Conservation (phyloP, 257 asterid genomes). For the Petunia secreta region DNA sequence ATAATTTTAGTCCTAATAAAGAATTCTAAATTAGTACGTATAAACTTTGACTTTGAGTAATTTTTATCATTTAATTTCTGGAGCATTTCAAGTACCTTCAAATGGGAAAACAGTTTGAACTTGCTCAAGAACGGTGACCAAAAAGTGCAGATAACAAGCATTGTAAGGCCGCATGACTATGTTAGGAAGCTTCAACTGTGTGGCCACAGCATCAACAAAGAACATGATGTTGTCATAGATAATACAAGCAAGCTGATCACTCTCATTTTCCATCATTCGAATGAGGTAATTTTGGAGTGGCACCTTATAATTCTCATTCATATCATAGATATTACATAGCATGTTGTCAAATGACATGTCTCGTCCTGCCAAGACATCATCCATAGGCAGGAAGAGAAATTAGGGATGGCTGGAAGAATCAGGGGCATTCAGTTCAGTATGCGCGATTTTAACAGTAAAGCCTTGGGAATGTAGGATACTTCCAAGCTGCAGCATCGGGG, state of each 20-base stretch:
- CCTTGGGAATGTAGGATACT: slow-evolving; percentile 48
- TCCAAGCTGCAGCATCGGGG: slow-evolving; percentile 54
- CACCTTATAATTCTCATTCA: slow-evolving; percentile 43
- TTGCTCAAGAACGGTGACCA: slow-evolving; percentile 32
- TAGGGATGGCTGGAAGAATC: slow-evolving; percentile 45
- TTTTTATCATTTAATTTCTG: neutral
- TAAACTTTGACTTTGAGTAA: too few relatives aligned
- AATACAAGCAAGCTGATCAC: slow-evolving; percentile 39
- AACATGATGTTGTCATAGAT: slow-evolving; percentile 49
- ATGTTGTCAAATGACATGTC: neutral
- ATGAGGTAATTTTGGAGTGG: slow-evolving; percentile 39
- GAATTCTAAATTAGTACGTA: too few relatives aligned
- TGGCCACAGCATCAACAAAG: slow-evolving; percentile 46
- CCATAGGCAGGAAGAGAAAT: slow-evolving; percentile 37
- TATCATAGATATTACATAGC: neutral
- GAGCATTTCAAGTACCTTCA: neutral
- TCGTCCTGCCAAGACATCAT: slow-evolving; percentile 19
- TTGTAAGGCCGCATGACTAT: slow-evolving; percentile 44
- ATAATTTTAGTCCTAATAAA: too few relatives aligned
- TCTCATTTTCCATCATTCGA: slow-evolving; percentile 26
- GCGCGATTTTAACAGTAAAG: slow-evolving; percentile 44
- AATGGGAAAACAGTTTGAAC: too few relatives aligned
- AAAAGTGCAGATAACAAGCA: slow-evolving; percentile 42
- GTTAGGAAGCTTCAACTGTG: slow-evolving; percentile 42
- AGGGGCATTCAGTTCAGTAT: slow-evolving; percentile 48